Evolutionary conservation across 805 yeast species (phyloP), one percentile per base, ranked within the genome.

Genomic region (Kluyveromyces lactis): DNA sequence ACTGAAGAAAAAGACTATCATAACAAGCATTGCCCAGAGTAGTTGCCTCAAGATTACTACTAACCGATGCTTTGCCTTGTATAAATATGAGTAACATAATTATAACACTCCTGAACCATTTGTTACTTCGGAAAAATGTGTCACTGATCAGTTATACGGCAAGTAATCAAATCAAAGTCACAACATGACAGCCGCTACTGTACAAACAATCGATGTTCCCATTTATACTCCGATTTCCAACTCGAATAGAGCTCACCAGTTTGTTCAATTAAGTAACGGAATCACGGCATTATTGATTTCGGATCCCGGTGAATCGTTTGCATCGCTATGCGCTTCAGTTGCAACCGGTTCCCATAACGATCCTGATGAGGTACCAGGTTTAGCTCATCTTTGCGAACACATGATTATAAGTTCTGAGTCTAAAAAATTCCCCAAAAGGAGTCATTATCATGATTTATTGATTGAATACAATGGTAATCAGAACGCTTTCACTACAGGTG

Each of bases 301-400:
- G 2, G 96, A 90, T 50, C 80, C 89, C 0, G 62, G 77, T 0
- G 73, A 77, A 12, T 78, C 75, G 32, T 49, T 69, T 11, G 79
- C 83, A 3, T 72, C 92, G 0, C 80, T 84, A 15, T 77, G 95
- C 1, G 51, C 90, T 5, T 74, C 85, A 28, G 86, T 87, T 2
- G 79, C 80, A 3, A 67, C 85, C 0, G 98, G 98, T 7, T 79
- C 95, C 2, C 79, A 78, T 51, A 69, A 78, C 34, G 97, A 90
- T 48, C 90, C 95, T 0, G 66, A 63, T 4, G 70, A 69, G 4
- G 49, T 81, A 1, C 77, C 77, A 0, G 98, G 98, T 0, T 54
- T 90, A 27, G 97, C 97, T 0, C 98, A 90, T 63, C 71, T 86
- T 42, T 81, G 94, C 50, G 96, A 86, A 53, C 95, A 86, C 56